phyloP scores from a whole-genome alignment of 768 basidiomycete species.

The Kwoniella botswanensis region DNA sequence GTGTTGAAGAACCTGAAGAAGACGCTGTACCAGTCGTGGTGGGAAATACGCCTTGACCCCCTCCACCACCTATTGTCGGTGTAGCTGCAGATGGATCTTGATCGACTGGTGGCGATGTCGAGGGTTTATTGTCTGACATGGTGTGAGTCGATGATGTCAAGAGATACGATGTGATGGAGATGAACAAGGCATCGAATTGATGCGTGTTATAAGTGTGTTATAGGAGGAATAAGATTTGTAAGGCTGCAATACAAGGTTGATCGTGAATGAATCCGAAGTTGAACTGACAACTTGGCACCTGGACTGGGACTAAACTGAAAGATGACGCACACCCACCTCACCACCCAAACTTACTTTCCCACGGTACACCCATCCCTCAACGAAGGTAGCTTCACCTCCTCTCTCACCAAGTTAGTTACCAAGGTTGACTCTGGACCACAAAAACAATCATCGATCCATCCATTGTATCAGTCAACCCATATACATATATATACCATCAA shows the following conservation, averaged over 20 bases:
- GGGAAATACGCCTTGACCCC: constrained; percentile 7
- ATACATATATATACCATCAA: neutral
- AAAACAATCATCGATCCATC: neutral
- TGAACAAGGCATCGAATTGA: neutral
- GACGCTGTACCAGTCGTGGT: neutral
- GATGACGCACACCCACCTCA: constrained; percentile 8
- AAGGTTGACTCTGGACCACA: neutral
- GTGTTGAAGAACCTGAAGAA: constrained; percentile 5
- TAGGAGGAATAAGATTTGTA: constrained; percentile 1
- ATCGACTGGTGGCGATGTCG: neutral
- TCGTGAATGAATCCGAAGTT: neutral
- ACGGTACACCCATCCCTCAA: constrained; percentile 1
- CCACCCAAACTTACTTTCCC: constrained; percentile 13
- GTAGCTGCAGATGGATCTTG: constrained; percentile 1
- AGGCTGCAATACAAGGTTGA: neutral
- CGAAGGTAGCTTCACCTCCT: neutral
- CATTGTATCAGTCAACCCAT: neutral
- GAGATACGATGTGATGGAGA: neutral
- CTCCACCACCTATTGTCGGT: neutral
- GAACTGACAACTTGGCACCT: neutral
- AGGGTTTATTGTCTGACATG: neutral
- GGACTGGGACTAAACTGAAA: neutral
- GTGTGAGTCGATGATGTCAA: neutral
- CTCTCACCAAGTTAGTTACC: neutral
- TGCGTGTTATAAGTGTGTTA: neutral